phyloP scores from a whole-genome alignment of 306 rosid genomes.

The Calophaca sinica region DNA sequence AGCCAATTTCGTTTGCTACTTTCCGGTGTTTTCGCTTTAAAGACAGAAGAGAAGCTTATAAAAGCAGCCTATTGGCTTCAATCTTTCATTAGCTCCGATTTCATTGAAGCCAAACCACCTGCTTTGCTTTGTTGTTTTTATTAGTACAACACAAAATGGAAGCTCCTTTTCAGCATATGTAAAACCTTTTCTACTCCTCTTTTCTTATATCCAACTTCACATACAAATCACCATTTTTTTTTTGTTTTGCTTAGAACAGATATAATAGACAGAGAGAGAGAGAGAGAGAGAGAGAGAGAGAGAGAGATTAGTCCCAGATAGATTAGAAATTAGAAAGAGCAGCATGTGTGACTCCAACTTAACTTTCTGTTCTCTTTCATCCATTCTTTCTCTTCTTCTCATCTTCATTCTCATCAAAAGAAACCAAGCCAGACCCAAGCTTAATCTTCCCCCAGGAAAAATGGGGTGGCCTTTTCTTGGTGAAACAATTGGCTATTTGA shows the following conservation, averaged over 20 bases:
- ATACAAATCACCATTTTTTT: conserved; percentile 17
- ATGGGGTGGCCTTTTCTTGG: conserved; percentile 98
- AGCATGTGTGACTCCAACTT: conserved; percentile 73
- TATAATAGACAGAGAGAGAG: conserved; percentile 2
- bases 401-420: conserved; percentile 65
- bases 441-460: conserved; percentile 87
- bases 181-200: conserved; percentile 25
- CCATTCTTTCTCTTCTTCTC: conserved; percentile 65
- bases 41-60: conserved; percentile 58
- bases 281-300: no score
- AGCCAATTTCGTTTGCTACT: conserved; percentile 60
- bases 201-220: conserved; percentile 35
- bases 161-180: conserved; percentile 45
- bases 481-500: conserved; percentile 78
- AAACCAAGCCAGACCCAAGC: conserved; percentile 56
- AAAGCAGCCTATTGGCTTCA: conserved; percentile 61
- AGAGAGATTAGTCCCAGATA: no score
- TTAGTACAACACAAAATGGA: conserved; percentile 48
- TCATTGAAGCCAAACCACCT: conserved; percentile 42
- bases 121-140: conserved; percentile 49
- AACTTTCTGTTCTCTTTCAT: conserved; percentile 61
- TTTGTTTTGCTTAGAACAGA: conserved; percentile 28
- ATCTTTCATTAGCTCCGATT: conserved; percentile 28
- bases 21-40: conserved; percentile 56
- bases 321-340: neutral